Evolutionary conservation across 129 eudicot species (phyloP).

Genomic region (Kitagawia praeruptora): DNA sequence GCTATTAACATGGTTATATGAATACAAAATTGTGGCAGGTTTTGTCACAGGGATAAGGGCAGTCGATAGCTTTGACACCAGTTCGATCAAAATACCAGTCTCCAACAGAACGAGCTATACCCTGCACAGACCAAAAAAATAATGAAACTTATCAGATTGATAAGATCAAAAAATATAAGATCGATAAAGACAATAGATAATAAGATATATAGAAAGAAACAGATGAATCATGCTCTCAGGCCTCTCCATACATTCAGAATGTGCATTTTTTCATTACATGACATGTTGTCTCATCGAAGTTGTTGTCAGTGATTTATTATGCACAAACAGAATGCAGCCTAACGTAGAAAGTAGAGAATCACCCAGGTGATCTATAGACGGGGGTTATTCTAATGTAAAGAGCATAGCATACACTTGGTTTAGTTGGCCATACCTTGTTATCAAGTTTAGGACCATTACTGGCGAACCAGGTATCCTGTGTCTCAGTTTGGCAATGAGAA

Average conservation of each 20-base stretch:
- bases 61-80: constrained; percentile 31
- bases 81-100: constrained; percentile 55
- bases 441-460: constrained; percentile 54
- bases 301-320: no score
- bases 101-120: constrained; percentile 47
- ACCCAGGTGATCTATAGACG: not conserved
- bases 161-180: not conserved
- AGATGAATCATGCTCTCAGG: not conserved
- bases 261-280: not conserved
- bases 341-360: not conserved
- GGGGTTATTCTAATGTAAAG: not conserved
- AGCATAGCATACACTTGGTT: not conserved
- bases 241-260: not conserved
- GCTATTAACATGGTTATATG: not conserved
- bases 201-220: not conserved
- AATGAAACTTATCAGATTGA: no score
- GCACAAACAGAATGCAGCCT: not conserved
- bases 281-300: not conserved
- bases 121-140: constrained; percentile 25
- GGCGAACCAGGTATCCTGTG: constrained; percentile 83
- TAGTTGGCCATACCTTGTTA: constrained; percentile 49
- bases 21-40: constrained; percentile 52
- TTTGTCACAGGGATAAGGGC: constrained; percentile 56
- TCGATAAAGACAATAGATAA: not conserved
- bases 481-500: constrained; percentile 91